A percentile compares a stretch with the other conserved stretches of the same genome.
Evolutionary conservation across 2,329 filamentous ascomycete genomes (phyloP).

Genomic region (Colletotrichum musae): DNA sequence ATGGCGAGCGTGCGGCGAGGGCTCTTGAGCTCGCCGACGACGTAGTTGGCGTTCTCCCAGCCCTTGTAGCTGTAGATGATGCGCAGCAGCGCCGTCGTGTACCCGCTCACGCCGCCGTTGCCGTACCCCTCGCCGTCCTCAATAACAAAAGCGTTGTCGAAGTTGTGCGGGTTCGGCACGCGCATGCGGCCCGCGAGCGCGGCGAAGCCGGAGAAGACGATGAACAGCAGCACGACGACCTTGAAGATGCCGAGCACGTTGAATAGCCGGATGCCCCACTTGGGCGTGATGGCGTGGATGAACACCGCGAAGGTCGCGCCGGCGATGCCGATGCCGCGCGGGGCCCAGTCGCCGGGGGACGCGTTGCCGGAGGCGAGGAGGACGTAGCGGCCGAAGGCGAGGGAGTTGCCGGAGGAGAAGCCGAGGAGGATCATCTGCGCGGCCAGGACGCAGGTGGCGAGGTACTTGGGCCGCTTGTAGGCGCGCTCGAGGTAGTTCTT

Average conservation of each 20-base stretch:
- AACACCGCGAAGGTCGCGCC: constrained; percentile 68
- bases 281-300: constrained; percentile 67
- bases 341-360: constrained; percentile 66
- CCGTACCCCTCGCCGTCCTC: constrained; percentile 61
- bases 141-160: constrained; percentile 67
- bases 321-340: constrained; percentile 69
- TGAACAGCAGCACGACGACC: constrained; percentile 70
- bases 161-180: constrained; percentile 68
- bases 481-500: constrained; percentile 78
- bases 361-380: constrained; percentile 67
- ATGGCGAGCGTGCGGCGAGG: constrained; percentile 68
- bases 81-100: constrained; percentile 70
- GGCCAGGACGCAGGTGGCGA: constrained; percentile 72
- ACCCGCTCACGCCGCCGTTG: constrained; percentile 65
- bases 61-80: constrained; percentile 75
- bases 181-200: constrained; percentile 66
- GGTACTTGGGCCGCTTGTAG: constrained; percentile 70
- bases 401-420: constrained; percentile 71
- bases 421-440: constrained; percentile 74
- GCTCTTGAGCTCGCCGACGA: constrained; percentile 70
- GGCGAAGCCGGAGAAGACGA: constrained; percentile 73
- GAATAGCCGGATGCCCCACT: constrained; percentile 71
- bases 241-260: constrained; percentile 74
- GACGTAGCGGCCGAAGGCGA: constrained; percentile 72
- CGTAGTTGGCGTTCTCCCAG: constrained; percentile 76